Percentiles rank a stretch among this genome's conserved stretches.
These are phyloP conservation scores for Cyclotella cryptica DNA, from an alignment of 108 stramenopile genomes.

Conservation along the genomic window DNA sequence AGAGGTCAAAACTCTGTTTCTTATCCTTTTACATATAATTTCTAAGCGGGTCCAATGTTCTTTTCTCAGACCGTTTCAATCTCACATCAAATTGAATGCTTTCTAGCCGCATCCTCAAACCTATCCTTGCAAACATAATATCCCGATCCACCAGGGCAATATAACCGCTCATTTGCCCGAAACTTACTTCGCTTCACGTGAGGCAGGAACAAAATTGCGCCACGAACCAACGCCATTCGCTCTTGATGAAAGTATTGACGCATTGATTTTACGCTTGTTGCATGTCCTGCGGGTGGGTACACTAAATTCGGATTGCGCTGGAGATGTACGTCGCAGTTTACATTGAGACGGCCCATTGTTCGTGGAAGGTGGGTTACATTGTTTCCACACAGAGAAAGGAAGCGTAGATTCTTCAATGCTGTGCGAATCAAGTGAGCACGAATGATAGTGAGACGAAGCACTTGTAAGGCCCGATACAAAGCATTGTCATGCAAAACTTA, in stretches of 20 bases:
- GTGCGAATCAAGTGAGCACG: background rate
- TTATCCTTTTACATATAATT: no score
- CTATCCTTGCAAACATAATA: constrained; percentile 41
- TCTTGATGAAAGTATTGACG: constrained; percentile 43
- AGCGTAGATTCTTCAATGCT: constrained; percentile 37
- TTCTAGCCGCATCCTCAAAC: constrained; percentile 43
- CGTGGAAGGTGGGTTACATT: constrained; percentile 39
- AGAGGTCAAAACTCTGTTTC: no score
- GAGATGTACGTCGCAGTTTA: constrained; percentile 39
- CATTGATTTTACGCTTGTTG: constrained; percentile 30
- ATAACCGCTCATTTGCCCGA: constrained; percentile 48
- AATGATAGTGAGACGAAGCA: background rate
- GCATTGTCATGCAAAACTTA: constrained; percentile 7
- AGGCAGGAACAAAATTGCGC: constrained; percentile 28
- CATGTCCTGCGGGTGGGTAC: constrained; percentile 36
- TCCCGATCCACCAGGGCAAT: constrained; percentile 42
- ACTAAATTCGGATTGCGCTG: constrained; percentile 36
- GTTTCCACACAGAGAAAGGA: constrained; percentile 38
- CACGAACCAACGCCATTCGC: constrained; percentile 36
- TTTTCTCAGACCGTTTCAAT: no score
- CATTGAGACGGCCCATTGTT: constrained; percentile 35
- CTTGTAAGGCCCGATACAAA: background rate
- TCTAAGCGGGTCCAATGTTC: no score
- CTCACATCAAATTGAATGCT: constrained; percentile 12
- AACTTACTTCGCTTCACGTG: constrained; percentile 38